phyloP scores from a whole-genome alignment of 495 filamentous ascomycete species.

The Pyrenopolyporus hunteri region DNA sequence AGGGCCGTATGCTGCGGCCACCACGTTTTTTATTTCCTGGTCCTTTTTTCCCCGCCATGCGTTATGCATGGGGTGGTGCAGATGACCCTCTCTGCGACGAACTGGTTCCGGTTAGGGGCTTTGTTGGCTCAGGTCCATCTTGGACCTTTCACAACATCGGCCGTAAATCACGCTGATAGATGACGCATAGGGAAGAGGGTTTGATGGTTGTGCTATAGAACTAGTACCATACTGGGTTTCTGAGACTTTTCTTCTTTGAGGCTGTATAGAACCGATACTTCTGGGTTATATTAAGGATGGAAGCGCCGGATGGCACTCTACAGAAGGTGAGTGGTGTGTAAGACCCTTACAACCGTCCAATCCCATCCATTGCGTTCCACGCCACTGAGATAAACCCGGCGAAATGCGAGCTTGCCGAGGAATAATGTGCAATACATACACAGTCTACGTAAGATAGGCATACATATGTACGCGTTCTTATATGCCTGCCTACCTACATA shows the following conservation, averaged over 20 bases:
- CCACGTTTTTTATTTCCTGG: constrained; percentile 44
- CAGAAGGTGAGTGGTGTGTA: constrained; percentile 26
- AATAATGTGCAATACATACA: constrained; percentile 1
- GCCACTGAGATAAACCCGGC: constrained; percentile 14
- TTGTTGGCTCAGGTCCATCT: constrained; percentile 22
- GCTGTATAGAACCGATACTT: background rate
- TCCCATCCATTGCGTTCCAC: constrained; percentile 17
- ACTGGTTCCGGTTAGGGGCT: constrained; percentile 34
- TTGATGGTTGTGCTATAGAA: background rate
- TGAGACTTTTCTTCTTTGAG: constrained; percentile 8
- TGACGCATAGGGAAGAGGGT: constrained; percentile 17
- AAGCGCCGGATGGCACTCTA: constrained; percentile 39
- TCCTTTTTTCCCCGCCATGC: constrained; percentile 42
- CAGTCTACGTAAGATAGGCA: background rate
- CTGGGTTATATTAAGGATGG: constrained; percentile 29
- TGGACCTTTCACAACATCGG: constrained; percentile 6
- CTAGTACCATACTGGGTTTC: constrained; percentile 1
- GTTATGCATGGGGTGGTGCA: constrained; percentile 41
- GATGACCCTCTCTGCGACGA: constrained; percentile 42
- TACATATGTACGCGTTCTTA: background rate
- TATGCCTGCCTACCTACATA: too few relatives aligned
- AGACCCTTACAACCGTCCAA: constrained; percentile 30
- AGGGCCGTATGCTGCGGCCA: constrained; percentile 37
- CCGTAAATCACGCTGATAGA: constrained; percentile 7
- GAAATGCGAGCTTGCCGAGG: constrained; percentile 18